Conservation (phyloP, 2,329 filamentous ascomycete genomes). For the Tolypocladium tundrense region DNA sequence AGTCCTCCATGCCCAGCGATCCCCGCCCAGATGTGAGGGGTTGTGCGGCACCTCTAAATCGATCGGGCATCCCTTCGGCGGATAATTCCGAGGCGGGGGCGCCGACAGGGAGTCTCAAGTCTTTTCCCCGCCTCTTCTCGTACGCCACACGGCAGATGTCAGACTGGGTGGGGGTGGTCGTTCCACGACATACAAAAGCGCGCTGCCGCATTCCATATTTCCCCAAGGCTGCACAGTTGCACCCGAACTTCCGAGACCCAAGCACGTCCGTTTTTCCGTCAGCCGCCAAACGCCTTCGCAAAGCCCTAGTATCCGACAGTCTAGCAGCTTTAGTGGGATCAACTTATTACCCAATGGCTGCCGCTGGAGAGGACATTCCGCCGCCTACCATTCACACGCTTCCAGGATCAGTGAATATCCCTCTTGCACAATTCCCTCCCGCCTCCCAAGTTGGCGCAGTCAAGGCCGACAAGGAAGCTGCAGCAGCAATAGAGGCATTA, state of each 20-base stretch:
- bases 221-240: background rate
- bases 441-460: slow-evolving; percentile 14
- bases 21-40: no score
- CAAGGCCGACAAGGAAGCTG: slow-evolving; percentile 26
- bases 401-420: slow-evolving; percentile 45
- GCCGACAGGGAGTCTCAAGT: no score
- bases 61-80: no score
- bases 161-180: no score
- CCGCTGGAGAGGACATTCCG: background rate
- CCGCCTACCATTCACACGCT: background rate
- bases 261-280: background rate
- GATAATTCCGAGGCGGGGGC: no score
- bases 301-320: background rate
- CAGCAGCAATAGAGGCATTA: slow-evolving; percentile 24
- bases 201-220: background rate
- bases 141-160: background rate
- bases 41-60: no score
- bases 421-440: slow-evolving; percentile 31
- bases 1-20: no score
- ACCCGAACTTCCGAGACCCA: background rate
- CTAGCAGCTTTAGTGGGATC: background rate
- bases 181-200: background rate
- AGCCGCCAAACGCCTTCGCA: background rate
- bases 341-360: background rate
- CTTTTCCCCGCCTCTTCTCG: no score